Evolutionary conservation across 192 early-diverging fungal genomes (phyloP).

Genomic region (Umbelopsis isabellina): DNA sequence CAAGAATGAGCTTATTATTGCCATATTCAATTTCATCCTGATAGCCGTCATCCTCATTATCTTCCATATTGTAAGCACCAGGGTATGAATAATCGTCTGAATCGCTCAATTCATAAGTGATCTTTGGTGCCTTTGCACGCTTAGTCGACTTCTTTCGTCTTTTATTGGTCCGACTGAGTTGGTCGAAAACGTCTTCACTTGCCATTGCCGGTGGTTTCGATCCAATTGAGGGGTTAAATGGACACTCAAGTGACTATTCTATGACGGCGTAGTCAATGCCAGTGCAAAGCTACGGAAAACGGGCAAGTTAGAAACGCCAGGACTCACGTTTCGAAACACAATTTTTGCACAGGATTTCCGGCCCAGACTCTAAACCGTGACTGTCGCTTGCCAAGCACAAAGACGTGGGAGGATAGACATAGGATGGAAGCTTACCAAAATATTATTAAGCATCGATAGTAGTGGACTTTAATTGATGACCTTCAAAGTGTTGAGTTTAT

Average conservation of each 20-base stretch:
- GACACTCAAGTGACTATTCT: background rate
- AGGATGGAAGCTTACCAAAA: too few relatives aligned
- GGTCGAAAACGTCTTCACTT: constrained; percentile 22
- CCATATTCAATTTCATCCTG: constrained; percentile 18
- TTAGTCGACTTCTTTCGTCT: background rate
- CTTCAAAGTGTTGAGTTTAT: too few relatives aligned
- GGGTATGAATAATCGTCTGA: constrained; percentile 9
- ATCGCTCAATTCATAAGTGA: background rate
- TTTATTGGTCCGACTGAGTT: constrained; percentile 15
- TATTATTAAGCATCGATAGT: too few relatives aligned
- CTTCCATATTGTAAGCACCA: constrained; percentile 3
- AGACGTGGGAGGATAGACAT: too few relatives aligned
- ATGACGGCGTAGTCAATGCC: background rate
- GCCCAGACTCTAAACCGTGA: too few relatives aligned
- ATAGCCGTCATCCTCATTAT: background rate
- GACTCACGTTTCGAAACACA: too few relatives aligned
- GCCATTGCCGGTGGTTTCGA: background rate
- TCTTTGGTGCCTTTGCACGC: background rate
- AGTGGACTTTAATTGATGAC: too few relatives aligned
- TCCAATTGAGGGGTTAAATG: background rate
- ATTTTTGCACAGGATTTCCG: too few relatives aligned
- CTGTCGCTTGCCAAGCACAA: too few relatives aligned
- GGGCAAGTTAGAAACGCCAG: too few relatives aligned
- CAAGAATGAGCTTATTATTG: background rate
- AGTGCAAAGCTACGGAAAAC: too few relatives aligned